phyloP scores from a whole-genome alignment of 371 early-diverging fungal genomes.

The Amoeboradix gromovi region DNA sequence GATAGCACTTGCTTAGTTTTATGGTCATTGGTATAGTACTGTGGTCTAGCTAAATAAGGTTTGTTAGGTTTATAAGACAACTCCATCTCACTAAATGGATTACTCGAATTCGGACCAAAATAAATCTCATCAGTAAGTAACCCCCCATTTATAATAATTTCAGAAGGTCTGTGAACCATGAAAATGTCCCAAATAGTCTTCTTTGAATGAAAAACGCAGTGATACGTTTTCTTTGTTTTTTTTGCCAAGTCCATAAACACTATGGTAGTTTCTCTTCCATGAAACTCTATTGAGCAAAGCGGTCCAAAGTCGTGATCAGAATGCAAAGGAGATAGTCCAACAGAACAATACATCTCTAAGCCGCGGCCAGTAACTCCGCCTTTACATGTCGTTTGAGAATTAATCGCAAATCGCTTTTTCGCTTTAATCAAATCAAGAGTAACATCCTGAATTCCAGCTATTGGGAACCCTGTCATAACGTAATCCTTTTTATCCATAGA shows the following conservation, averaged over 20 bases:
- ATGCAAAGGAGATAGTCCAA: not conserved
- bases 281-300: not conserved
- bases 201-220: not conserved
- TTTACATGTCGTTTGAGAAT: too few species aligned
- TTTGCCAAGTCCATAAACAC: not conserved
- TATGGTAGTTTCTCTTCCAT: not conserved
- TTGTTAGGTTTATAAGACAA: not conserved
- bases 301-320: not conserved
- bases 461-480: not conserved
- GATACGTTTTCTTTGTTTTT: not conserved
- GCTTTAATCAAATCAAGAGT: not conserved
- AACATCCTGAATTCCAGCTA: not conserved
- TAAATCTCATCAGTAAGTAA: not conserved
- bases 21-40: not conserved
- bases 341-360: not conserved
- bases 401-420: too few species aligned
- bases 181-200: too few species aligned
- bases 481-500: not conserved
- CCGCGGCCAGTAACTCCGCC: not conserved
- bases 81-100: not conserved
- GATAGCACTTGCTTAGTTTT: not conserved
- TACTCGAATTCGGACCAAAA: too few species aligned
- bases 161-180: too few species aligned
- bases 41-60: not conserved
- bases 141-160: not conserved